A percentile compares a stretch with the other conserved stretches of the same genome.
phyloP scores from a whole-genome alignment of 306 rosid genomes.

The Glycine tomentella region DNA sequence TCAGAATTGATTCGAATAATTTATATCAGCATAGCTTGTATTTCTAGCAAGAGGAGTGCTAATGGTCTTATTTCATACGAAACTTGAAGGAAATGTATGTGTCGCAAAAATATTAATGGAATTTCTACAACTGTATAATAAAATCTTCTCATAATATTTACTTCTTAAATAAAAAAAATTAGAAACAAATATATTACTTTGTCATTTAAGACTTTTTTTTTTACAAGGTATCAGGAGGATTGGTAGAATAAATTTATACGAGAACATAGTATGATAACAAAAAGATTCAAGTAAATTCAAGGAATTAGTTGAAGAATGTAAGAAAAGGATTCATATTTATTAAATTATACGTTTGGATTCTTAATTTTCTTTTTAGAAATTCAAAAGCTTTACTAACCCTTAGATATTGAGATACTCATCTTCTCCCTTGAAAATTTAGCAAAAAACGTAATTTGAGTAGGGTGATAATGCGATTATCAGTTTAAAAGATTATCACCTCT shows the following conservation, averaged over 20 bases:
- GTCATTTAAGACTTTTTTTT: too few species aligned
- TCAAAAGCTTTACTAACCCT: too few species aligned
- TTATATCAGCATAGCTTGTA: neutral
- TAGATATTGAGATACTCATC: too few species aligned
- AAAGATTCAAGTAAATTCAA: neutral
- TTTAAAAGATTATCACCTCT: neutral
- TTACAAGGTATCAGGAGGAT: neutral
- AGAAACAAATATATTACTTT: too few species aligned
- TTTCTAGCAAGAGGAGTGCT: neutral
- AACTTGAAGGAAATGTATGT: neutral
- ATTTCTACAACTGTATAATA: too few species aligned
- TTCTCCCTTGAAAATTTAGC: too few species aligned
- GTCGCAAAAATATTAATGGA: neutral
- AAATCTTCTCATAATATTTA: neutral
- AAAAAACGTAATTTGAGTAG: too few species aligned
- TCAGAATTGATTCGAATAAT: neutral
- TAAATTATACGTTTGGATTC: neutral
- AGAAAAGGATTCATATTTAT: neutral
- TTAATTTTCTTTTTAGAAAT: neutral
- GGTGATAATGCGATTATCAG: neutral
- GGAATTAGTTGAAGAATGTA: neutral
- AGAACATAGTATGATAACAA: neutral
- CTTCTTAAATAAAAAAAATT: too few species aligned
- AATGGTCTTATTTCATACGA: neutral
- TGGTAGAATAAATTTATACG: neutral